Base-by-base conservation (phyloP, 768 basidiomycete genomes). In the Pleurotus citrinopileatus region DNA sequence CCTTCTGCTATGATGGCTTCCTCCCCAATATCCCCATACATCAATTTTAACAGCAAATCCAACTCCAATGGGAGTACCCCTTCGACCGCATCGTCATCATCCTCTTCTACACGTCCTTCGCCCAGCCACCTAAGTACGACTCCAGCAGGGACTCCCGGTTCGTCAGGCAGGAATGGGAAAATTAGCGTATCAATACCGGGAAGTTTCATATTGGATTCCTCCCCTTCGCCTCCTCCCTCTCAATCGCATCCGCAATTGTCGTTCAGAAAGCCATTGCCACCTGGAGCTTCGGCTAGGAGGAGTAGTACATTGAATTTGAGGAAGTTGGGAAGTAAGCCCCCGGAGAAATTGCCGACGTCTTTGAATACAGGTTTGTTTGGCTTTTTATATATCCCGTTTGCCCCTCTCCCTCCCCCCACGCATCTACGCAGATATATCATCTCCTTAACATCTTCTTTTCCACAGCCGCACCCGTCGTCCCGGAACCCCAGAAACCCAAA, bases 151-250 rank as follows among this genome's bases (percentile, higher is more conserved):
- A 27, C 46, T 12, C 46, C 26, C 10, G 28, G 46, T 20, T 48
- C 46, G 10, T n/a, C n/a, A n/a, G n/a, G 26, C 10, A 26, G 45
- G 13, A 20, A 26, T 26, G 27, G 45, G 15, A 47, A 47, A 20
- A n/a, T 47, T 12, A 28, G 48, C 34, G 34, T 51, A n/a, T 7
- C 48, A 0, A 51, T 51, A 34, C 48, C 48, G 9, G 32, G 15
- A 5, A n/a, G 27, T 20, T 55, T 64, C 45, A 69, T 77, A 52
- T 60, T 66, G 17, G 80, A 84, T 57, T 62, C 75, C 1, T 71
- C 80, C 15, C 82, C 82, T 5, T 88, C 87, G 0, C 84, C 86
- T 2, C 83, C 86, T 0, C 86, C 88, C 1, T 87, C 86, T 3
- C 32, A 37, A 2, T 34, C 48, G 10, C 29, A 51, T 25, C 48